phyloP scores from a whole-genome alignment of 2,329 filamentous ascomycete genomes.

The Paracoccidioides lutzii region DNA sequence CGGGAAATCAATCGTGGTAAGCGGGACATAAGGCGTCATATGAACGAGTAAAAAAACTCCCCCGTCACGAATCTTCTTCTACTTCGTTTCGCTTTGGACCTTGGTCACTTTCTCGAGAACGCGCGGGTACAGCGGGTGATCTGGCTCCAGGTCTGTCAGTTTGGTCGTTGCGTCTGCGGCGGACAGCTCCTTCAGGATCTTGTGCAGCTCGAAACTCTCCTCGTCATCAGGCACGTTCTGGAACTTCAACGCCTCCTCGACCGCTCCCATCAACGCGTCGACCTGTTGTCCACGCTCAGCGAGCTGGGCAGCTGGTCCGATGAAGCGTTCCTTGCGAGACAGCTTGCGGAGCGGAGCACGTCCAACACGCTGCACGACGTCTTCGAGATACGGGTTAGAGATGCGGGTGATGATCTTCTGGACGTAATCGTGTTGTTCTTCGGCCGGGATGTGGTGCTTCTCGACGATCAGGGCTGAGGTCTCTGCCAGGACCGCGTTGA shows the following conservation, averaged over 20 bases:
- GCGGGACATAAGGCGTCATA: background rate
- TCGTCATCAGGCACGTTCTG: slow-evolving; percentile 87
- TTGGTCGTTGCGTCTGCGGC: slow-evolving; percentile 64
- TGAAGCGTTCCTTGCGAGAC: slow-evolving; percentile 86
- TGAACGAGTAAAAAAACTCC: background rate
- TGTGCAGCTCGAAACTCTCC: slow-evolving; percentile 72
- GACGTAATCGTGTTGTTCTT: slow-evolving; percentile 76
- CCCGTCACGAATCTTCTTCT: slow-evolving; percentile 6
- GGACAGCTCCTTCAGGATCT: slow-evolving; percentile 63
- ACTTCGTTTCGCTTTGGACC: slow-evolving; percentile 50
- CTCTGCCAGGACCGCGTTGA: slow-evolving; percentile 68
- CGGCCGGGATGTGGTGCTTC: slow-evolving; percentile 66
- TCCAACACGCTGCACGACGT: slow-evolving; percentile 87
- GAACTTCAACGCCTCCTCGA: slow-evolving; percentile 90
- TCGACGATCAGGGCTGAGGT: slow-evolving; percentile 73
- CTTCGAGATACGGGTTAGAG: slow-evolving; percentile 83
- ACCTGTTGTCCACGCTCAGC: slow-evolving; percentile 66
- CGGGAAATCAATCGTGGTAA: background rate
- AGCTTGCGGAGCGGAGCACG: slow-evolving; percentile 91
- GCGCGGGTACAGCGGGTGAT: slow-evolving; percentile 63
- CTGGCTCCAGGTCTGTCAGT: slow-evolving; percentile 66
- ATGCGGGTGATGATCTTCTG: slow-evolving; percentile 87
- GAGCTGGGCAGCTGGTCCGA: slow-evolving; percentile 79
- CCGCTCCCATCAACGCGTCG: slow-evolving; percentile 61
- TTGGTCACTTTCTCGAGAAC: slow-evolving; percentile 68